phyloP scores from a whole-genome alignment of 2,329 filamentous ascomycete genomes.

The Xylariaceae sp. region DNA sequence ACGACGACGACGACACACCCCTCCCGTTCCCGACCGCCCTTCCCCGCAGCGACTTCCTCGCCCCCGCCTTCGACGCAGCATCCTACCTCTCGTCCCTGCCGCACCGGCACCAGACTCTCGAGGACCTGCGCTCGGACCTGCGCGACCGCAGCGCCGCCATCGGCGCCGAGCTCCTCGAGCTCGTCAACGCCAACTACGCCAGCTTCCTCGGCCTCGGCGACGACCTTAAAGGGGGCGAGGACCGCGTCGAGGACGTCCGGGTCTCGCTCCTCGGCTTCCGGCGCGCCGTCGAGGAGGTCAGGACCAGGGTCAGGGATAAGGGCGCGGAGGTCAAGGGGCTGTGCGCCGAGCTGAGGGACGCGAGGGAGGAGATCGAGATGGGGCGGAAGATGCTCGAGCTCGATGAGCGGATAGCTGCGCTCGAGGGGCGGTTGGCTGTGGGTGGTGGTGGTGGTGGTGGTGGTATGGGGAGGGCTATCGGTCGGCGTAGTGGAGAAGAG shows the following conservation, averaged over 20 bases:
- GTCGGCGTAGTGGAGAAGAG: conserved; percentile 29
- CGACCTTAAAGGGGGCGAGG: conserved; percentile 80
- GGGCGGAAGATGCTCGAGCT: conserved; percentile 62
- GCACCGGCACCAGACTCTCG: conserved; percentile 90
- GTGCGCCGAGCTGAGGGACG: conserved; percentile 60
- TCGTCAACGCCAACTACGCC: conserved; percentile 93
- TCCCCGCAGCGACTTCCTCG: conserved; percentile 75
- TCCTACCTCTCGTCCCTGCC: conserved; percentile 74
- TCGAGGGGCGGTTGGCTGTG: conserved; percentile 59
- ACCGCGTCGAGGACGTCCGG: conserved; percentile 82
- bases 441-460: too few relatives aligned
- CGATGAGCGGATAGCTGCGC: conserved; percentile 53
- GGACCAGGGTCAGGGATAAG: conserved; percentile 57
- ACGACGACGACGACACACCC: conserved; percentile 51
- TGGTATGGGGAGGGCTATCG: too few relatives aligned
- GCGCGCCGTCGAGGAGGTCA: conserved; percentile 72
- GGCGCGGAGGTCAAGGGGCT: conserved; percentile 57
- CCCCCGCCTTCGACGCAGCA: conserved; percentile 70
- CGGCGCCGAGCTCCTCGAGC: conserved; percentile 80
- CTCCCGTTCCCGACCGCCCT: conserved; percentile 87
- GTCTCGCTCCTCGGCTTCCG: conserved; percentile 82
- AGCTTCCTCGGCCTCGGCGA: conserved; percentile 81
- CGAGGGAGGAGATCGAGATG: conserved; percentile 57
- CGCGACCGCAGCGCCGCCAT: conserved; percentile 74
- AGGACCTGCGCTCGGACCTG: conserved; percentile 83